phyloP scores from a whole-genome alignment of 352 stramenopile genomes.

The Globisporangium takayamanum region DNA sequence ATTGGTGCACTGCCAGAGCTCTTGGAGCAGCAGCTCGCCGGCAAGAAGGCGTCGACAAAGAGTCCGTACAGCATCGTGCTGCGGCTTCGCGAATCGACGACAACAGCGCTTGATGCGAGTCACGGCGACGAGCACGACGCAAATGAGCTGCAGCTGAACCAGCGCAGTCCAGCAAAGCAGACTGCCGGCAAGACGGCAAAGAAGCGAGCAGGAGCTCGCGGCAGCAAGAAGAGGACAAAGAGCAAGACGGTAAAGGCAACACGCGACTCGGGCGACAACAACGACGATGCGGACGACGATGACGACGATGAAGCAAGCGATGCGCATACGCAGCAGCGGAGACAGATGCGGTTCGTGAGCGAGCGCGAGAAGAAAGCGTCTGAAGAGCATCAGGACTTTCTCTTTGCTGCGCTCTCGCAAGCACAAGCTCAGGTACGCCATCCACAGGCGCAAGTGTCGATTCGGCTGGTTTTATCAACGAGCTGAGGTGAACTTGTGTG shows the following conservation, averaged over 20 bases:
- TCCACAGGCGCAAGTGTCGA: neutral
- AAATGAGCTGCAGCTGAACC: conserved; percentile 12
- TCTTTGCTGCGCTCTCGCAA: conserved; percentile 53
- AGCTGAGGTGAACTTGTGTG: neutral
- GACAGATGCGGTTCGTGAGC: conserved; percentile 34
- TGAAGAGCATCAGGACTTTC: conserved; percentile 49
- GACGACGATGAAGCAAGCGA: neutral
- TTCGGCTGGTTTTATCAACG: too few species aligned
- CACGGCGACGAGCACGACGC: neutral
- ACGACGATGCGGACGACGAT: neutral
- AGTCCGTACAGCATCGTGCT: conserved; percentile 58
- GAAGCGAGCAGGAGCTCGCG: neutral
- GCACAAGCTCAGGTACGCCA: conserved; percentile 43
- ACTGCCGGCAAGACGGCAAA: conserved; percentile 11
- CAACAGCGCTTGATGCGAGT: neutral
- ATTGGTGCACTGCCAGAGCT: conserved; percentile 36
- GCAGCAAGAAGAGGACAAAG: conserved; percentile 2
- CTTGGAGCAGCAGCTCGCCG: conserved; percentile 29
- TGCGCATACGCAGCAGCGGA: neutral
- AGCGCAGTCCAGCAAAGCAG: conserved; percentile 15
- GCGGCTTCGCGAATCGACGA: conserved; percentile 19
- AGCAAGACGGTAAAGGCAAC: neutral
- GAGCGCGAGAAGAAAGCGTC: conserved; percentile 41
- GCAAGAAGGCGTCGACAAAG: conserved; percentile 22
- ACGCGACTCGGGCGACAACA: neutral